Conservation (phyloP, 2,329 filamentous ascomycete species). For the Coleophoma crateriformis region DNA sequence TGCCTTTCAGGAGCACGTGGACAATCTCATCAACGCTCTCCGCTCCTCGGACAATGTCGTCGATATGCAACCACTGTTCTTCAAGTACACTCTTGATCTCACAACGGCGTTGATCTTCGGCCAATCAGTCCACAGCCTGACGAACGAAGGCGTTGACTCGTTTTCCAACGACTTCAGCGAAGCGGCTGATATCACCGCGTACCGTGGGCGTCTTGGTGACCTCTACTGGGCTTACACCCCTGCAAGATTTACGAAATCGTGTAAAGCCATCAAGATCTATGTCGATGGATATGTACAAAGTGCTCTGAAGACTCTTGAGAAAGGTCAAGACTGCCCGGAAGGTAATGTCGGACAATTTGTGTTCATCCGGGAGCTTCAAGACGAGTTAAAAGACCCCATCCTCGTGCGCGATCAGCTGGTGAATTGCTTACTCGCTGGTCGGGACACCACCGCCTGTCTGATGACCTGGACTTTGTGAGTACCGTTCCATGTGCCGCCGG, state of each 20-base stretch:
- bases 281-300: too few relatives aligned
- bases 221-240: too few relatives aligned
- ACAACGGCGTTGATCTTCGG: constrained; percentile 53
- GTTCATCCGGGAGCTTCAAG: constrained; percentile 18
- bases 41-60: constrained; percentile 24
- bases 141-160: too few relatives aligned
- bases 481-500: neutral
- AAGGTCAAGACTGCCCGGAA: too few relatives aligned
- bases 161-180: too few relatives aligned
- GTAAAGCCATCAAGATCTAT: too few relatives aligned
- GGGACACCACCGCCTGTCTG: constrained; percentile 5
- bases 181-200: too few relatives aligned
- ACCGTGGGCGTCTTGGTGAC: too few relatives aligned
- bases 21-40: too few relatives aligned
- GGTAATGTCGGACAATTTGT: constrained; percentile 28
- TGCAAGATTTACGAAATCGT: too few relatives aligned
- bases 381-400: neutral
- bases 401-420: constrained; percentile 21
- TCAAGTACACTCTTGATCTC: constrained; percentile 48
- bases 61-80: constrained; percentile 51
- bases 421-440: constrained; percentile 20
- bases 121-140: constrained; percentile 15
- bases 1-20: too few relatives aligned
- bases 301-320: too few relatives aligned
- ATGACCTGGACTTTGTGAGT: constrained; percentile 25